Base-by-base conservation (phyloP, 495 filamentous ascomycete genomes). In the Aspergillus indologenus region DNA sequence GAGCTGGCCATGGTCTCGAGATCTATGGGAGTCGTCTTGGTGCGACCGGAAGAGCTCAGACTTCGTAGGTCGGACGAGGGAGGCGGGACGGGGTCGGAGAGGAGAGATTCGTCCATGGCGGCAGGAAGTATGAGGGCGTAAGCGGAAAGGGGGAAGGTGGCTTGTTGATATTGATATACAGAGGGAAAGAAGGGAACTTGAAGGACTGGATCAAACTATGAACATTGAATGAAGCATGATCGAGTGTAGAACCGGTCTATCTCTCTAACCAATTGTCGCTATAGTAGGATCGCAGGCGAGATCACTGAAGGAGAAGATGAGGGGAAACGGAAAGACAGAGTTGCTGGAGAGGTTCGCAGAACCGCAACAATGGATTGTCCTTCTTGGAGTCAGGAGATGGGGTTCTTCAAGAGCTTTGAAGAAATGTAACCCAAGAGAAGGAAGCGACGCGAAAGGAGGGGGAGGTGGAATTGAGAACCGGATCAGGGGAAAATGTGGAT, bases 1-100 rank as follows among this genome's bases (percentile, higher is more conserved):
- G 74, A 71, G 52, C 63, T 71, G 23, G 62, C 69, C 59, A 69
- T 66, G 14, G 63, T 61, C 54, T 77, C 75, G 4, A 70, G 59
- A 20, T 76, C 75, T 7, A 67, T 67, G 8, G 71, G 67, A 14
- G 66, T 64, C 3, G 68, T 75, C 57, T 67, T 68, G 59, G 65
- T 66, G 54, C 75, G 75, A 23, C 61, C 64, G 19, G 66, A 58
- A 65, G 65, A 71, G 42, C 48, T 59, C 24, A 61, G 49, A 40
- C 58, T 59, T 53, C 62, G 63, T 11, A 64, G 57, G 51, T 74
- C 73, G 48, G 68, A 71, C 8, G 68, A 66, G 48, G 60, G 58
- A 45, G 57, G 53, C 45, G 63, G 58, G 17, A 61, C 50, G 42
- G 56, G 58, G 19, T 63, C 62, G 17, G 65, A 52, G 46, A 57